phyloP scores from a whole-genome alignment of 306 rosid genomes.

The Cicer pinnatifidum region DNA sequence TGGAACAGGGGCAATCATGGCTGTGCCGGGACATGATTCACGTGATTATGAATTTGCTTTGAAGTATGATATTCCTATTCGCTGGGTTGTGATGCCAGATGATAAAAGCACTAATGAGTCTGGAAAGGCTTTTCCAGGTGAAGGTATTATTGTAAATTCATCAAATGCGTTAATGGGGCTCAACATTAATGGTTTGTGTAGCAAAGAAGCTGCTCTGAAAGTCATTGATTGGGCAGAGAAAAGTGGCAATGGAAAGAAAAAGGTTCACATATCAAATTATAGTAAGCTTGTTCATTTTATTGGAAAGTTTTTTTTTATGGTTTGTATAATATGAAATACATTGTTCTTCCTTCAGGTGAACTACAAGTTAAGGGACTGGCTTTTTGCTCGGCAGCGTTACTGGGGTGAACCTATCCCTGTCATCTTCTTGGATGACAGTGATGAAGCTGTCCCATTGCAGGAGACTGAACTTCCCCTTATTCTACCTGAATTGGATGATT shows the following conservation, averaged over 20 bases:
- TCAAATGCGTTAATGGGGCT: constrained; percentile 62
- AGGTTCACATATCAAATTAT: constrained; percentile 57
- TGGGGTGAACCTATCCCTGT: constrained; percentile 99
- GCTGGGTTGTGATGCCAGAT: constrained; percentile 72
- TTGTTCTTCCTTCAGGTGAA: constrained; percentile 68
- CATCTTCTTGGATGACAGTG: constrained; percentile 72
- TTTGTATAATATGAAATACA: constrained; percentile 36
- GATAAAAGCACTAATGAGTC: constrained; percentile 54
- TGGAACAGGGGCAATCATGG: constrained; percentile 98
- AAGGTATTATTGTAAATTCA: constrained; percentile 72
- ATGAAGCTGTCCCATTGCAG: constrained; percentile 70
- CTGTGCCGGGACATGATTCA: constrained; percentile 93
- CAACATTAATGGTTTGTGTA: constrained; percentile 78
- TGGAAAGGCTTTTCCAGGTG: constrained; percentile 76
- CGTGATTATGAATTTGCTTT: constrained; percentile 91
- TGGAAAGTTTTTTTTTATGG: constrained; percentile 10
- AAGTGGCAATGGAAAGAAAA: constrained; percentile 83
- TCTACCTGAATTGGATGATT: constrained; percentile 95
- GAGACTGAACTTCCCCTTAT: constrained; percentile 87
- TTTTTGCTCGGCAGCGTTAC: constrained; percentile 97
- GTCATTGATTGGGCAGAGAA: constrained; percentile 89
- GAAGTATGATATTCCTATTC: constrained; percentile 69
- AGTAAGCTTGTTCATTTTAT: constrained; percentile 35
- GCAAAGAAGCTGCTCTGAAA: constrained; percentile 75
- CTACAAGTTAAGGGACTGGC: constrained; percentile 98